Conservation (phyloP, 1,284 basidiomycete genomes). For the Malassezia brasiliensis region DNA sequence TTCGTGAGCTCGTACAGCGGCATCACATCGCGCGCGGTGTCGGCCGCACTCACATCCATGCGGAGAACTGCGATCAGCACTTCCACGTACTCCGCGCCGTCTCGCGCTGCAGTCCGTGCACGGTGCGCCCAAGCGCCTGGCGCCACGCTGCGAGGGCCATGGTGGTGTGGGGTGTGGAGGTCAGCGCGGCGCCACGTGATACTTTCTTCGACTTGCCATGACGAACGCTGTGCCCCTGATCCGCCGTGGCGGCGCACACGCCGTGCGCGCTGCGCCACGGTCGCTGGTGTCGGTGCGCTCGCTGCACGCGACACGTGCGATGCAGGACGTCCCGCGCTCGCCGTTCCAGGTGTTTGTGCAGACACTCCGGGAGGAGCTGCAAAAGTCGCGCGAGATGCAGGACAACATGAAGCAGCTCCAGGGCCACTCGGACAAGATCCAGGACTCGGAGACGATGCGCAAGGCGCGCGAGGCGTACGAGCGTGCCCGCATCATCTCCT, state of each 20-base stretch:
- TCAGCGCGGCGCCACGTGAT: conserved; percentile 13
- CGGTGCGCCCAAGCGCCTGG: conserved; percentile 33
- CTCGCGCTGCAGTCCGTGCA: conserved; percentile 32
- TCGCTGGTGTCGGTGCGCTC: neutral
- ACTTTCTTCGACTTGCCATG: neutral
- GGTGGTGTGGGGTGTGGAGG: neutral
- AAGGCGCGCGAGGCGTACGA: conserved; percentile 81
- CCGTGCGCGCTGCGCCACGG: neutral
- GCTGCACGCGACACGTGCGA: conserved; percentile 7
- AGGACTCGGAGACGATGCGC: conserved; percentile 95
- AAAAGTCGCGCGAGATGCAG: conserved; percentile 86
- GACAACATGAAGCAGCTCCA: conserved; percentile 94
- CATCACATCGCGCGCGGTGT: conserved; percentile 23
- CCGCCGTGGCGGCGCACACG: neutral
- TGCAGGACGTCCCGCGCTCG: conserved; percentile 50
- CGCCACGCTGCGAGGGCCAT: conserved; percentile 33
- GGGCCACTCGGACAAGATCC: conserved; percentile 91
- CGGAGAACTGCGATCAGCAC: conserved; percentile 26
- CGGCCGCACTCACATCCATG: conserved; percentile 36
- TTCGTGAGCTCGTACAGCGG: conserved; percentile 29
- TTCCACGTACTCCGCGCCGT: conserved; percentile 26
- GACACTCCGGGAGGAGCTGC: conserved; percentile 78
- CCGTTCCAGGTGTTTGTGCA: conserved; percentile 95
- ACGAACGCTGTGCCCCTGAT: neutral
- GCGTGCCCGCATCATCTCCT: conserved; percentile 79